Evolutionary conservation across 441 rosid genomes (phyloP).

Genomic region (Euphorbia schlechtendalii): DNA sequence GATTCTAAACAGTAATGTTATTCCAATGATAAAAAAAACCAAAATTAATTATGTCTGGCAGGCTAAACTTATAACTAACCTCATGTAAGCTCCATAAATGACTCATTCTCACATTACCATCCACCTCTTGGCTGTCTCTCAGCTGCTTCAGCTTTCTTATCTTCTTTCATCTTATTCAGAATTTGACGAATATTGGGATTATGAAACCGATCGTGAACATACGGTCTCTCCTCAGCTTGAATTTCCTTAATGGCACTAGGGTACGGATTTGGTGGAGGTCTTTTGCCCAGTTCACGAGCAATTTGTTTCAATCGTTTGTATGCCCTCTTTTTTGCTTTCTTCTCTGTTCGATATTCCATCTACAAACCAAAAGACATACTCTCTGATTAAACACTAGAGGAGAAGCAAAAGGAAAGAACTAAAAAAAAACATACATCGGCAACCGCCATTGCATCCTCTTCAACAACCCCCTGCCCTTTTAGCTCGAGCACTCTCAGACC

Average conservation of each 20-base stretch:
- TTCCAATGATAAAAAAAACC: not conserved
- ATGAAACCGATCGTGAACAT: conserved; percentile 34
- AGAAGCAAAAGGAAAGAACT: not conserved
- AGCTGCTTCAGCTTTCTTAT: conserved; percentile 33
- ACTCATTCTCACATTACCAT: conserved; percentile 8
- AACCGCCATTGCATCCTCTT: conserved; percentile 62
- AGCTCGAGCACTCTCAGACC: conserved; percentile 61
- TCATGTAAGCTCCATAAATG: not conserved
- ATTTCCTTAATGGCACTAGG: conserved; percentile 50
- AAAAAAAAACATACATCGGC: conserved; percentile 54
- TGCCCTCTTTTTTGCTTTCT: conserved; percentile 52
- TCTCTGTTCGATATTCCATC: conserved; percentile 67
- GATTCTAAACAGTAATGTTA: too few species aligned
- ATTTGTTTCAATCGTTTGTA: conserved; percentile 55
- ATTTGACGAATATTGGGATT: conserved; percentile 37
- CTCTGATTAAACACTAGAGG: too few species aligned
- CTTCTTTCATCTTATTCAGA: conserved; percentile 49
- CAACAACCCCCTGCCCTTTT: conserved; percentile 63
- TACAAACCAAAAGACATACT: conserved; percentile 15
- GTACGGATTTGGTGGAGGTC: conserved; percentile 72
- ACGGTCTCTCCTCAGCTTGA: conserved; percentile 46
- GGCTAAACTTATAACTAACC: not conserved
- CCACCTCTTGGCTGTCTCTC: conserved; percentile 32
- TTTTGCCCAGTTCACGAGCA: conserved; percentile 51
- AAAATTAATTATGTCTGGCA: not conserved